These are phyloP conservation scores for Boletus vermiculosoides DNA, from an alignment of 768 basidiomycete genomes.

Conservation along the genomic window DNA sequence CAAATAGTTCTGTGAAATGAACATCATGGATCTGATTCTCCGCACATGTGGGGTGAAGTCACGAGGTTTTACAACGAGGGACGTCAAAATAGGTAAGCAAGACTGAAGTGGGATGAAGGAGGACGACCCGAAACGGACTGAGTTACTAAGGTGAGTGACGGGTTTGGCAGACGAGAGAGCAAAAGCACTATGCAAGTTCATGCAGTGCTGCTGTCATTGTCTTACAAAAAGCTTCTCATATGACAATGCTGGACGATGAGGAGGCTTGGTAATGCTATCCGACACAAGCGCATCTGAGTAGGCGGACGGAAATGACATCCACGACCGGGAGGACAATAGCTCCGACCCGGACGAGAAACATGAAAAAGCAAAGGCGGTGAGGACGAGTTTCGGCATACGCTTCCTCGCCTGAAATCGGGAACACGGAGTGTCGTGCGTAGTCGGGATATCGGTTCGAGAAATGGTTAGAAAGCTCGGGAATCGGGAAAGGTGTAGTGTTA, in stretches of 20 bases:
- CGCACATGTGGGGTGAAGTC: slow-evolving; percentile 29
- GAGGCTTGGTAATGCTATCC: slow-evolving; percentile 6
- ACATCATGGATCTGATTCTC: slow-evolving; percentile 26
- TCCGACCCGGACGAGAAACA: neutral
- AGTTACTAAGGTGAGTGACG: neutral
- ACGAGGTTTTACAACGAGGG: slow-evolving; percentile 16
- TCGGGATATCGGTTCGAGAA: slow-evolving; percentile 3
- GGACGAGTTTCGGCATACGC: neutral
- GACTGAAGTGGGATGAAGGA: neutral
- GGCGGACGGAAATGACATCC: slow-evolving; percentile 19
- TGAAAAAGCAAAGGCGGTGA: slow-evolving; percentile 2
- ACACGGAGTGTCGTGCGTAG: neutral
- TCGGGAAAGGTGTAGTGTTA: neutral
- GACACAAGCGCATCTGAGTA: slow-evolving; percentile 7
- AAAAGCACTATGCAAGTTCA: slow-evolving; percentile 1
- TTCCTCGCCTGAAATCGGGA: slow-evolving; percentile 3
- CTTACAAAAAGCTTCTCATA: neutral
- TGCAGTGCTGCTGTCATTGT: slow-evolving; percentile 12
- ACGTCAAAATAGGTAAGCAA: slow-evolving; percentile 18
- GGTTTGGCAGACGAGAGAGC: slow-evolving; percentile 11
- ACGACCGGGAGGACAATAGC: neutral
- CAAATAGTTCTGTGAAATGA: slow-evolving; percentile 22
- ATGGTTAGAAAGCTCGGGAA: neutral
- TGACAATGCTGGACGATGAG: neutral
- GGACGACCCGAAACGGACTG: slow-evolving; percentile 2